These are phyloP conservation scores for Plantago elongata DNA, from an alignment of 257 asterid genomes.

Conservation along the genomic window DNA sequence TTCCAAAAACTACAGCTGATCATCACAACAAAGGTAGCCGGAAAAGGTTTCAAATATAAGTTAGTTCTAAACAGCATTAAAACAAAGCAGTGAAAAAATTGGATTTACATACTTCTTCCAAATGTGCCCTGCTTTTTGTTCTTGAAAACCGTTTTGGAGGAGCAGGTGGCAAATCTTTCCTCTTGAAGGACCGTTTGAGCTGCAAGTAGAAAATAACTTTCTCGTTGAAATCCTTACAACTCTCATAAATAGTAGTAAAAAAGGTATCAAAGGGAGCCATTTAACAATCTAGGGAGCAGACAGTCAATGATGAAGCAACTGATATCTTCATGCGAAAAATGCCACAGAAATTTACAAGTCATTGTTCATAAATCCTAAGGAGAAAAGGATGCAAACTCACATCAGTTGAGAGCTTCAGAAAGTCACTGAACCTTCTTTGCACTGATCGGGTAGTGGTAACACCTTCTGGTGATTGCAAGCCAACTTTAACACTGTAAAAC, in stretches of 20 bases:
- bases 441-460: conserved; percentile 47
- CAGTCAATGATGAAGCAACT: conserved; percentile 5
- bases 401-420: conserved; percentile 56
- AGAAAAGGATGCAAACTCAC: conserved; percentile 32
- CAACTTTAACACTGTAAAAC: conserved; percentile 81
- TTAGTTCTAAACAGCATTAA: not conserved
- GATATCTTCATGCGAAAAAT: conserved; percentile 1
- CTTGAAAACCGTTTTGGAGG: conserved; percentile 58
- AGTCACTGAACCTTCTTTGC: conserved; percentile 63
- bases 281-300: conserved; percentile 5
- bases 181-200: conserved; percentile 54
- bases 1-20: too few species aligned
- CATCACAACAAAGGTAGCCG: too few species aligned
- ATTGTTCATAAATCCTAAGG: not conserved
- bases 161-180: conserved; percentile 48
- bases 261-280: conserved; percentile 4
- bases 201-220: conserved; percentile 27
- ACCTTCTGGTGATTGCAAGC: conserved; percentile 74
- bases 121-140: conserved; percentile 34
- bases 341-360: conserved; percentile 7
- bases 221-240: conserved; percentile 14
- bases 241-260: conserved; percentile 15
- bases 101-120: conserved; percentile 44
- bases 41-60: not conserved
- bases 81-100: not conserved